Percentiles rank a stretch among this genome's conserved stretches.
Conservation (phyloP, 2,329 filamentous ascomycete genomes). For the Penicillium frequentans region DNA sequence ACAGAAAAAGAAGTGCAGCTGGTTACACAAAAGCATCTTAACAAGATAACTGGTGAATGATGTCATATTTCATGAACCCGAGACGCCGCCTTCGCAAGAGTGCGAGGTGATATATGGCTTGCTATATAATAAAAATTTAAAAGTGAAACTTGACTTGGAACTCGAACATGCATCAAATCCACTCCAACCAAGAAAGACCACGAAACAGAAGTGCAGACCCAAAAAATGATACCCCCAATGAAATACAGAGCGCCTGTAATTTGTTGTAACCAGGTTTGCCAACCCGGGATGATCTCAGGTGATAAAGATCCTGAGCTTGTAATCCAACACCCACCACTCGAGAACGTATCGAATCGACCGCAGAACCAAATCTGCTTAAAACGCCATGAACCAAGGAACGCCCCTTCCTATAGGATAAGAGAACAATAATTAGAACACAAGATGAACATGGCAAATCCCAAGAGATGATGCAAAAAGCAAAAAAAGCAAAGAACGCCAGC, state of each 20-base stretch:
- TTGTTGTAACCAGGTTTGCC: background rate
- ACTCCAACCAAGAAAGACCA: background rate
- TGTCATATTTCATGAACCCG: background rate
- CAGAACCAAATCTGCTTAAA: background rate
- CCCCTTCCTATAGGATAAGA: background rate
- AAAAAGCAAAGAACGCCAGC: background rate
- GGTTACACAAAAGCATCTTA: too few relatives aligned
- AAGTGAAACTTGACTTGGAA: background rate
- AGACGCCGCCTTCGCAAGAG: background rate
- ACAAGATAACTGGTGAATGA: background rate
- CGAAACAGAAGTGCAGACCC: background rate
- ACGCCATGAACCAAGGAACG: background rate
- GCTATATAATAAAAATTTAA: background rate
- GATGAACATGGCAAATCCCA: background rate
- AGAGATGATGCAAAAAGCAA: background rate
- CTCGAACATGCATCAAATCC: background rate
- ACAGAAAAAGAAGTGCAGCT: background rate
- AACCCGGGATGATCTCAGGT: background rate
- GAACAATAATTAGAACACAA: background rate
- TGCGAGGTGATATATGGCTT: too few relatives aligned
- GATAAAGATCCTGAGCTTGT: background rate
- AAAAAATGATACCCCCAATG: background rate
- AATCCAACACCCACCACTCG: background rate
- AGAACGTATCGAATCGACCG: background rate
- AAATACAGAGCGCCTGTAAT: background rate